Evolutionary conservation across 768 basidiomycete species (phyloP), one percentile per base, ranked within the genome.

Genomic region (Galerina marginata): DNA sequence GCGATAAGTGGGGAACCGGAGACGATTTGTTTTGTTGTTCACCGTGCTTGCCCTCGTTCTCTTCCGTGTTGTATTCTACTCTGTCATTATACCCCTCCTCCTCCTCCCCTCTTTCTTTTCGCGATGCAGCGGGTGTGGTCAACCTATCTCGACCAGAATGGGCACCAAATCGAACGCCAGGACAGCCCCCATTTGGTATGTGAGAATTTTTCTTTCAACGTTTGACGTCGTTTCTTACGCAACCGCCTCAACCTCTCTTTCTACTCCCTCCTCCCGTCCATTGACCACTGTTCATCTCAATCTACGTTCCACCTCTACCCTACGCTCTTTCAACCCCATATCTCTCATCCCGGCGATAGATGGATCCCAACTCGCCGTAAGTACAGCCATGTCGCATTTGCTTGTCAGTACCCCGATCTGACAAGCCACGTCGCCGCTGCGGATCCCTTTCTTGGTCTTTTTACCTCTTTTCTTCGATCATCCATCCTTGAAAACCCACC

Each of bases 111-210:
- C 37, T 40, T 45, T 15, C 25, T 23, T 45, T n/a, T 45, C 20
- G 16, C 54, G 15, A 84, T 84, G 82, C 79, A 85, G 64, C 77
- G 81, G 26, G 74, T 83, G 54, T 85, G 84, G 83, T 83, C 82
- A 29, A 79, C 78, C 9, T 86, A 85, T 67, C 78, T 84, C 15
- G 78, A 79, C 66, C 53, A 58, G 1, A 62, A 60, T 48, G 61
- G 64, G 11, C 64, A 62, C 33, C 57, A 65, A 47, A 51, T 53
- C 42, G 48, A 61, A 53, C 67, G 57, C 56, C 43, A 25, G 49
- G 67, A 25, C 16, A 61, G 58, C 46, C 56, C 61, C 25, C 33
- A 60, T 54, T 54, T 59, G 60, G 20, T 39, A 16, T 53, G 60
- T 62, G 50, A 58, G 50, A 54, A 43, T 36, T 60, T 20, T 20